Conservation (phyloP, 176 grass and related monocot species). For the bread wheat (Triticum aestivum) region IWGSC_CS_RefSeq_v2.1 NC_057801.1:781995844-781996343, state of each 20-base stretch:
- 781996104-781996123: neutral
- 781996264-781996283: neutral
- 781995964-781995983: constrained; percentile 17
- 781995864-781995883: neutral
- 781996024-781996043: neutral
- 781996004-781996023: neutral
- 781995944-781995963: constrained; percentile 40
- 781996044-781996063: neutral
- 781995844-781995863: neutral
- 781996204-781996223: neutral
- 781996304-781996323: too few species aligned
- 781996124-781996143: neutral
- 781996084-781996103: neutral
- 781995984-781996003: neutral
- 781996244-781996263: constrained; percentile 11
- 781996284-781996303: neutral
- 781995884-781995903: neutral
- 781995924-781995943: neutral
- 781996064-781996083: neutral
- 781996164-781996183: neutral
- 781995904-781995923: neutral
- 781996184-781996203: constrained; percentile 19
- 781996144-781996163: neutral
- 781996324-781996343: neutral
- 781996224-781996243: neutral